Percentiles rank a stretch among this genome's conserved stretches.
Evolutionary conservation across 2,329 filamentous ascomycete genomes (phyloP).

Genomic region (Colletotrichum sp.): DNA sequence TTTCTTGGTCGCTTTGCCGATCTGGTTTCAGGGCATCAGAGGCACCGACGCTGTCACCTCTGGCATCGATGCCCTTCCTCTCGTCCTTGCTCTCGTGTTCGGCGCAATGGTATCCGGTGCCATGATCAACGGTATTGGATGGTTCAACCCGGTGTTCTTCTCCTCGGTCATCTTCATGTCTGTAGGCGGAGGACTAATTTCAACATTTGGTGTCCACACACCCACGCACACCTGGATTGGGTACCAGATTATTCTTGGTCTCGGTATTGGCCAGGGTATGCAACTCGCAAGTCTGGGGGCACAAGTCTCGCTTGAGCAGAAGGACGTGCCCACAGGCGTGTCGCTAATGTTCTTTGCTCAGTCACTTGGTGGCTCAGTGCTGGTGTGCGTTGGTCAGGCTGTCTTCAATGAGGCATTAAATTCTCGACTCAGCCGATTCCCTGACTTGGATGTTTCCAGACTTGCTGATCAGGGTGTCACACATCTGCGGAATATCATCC

Average conservation of each 20-base stretch:
- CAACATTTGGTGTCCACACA: slow-evolving; percentile 40
- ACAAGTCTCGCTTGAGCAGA: slow-evolving; percentile 44
- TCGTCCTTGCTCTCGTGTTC: slow-evolving; percentile 40
- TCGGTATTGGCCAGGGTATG: slow-evolving; percentile 45
- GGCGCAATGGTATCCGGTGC: slow-evolving; percentile 35
- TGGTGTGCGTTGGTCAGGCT: slow-evolving; percentile 54
- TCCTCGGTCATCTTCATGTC: slow-evolving; percentile 33
- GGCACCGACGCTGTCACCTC: slow-evolving; percentile 40
- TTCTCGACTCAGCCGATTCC: slow-evolving; percentile 37
- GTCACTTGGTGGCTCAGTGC: slow-evolving; percentile 47
- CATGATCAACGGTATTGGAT: slow-evolving; percentile 40
- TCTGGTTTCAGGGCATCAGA: slow-evolving; percentile 58
- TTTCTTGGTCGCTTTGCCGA: slow-evolving; percentile 33
- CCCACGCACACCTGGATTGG: slow-evolving; percentile 43
- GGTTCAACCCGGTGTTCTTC: slow-evolving; percentile 49
- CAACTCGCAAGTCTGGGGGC: slow-evolving; percentile 48
- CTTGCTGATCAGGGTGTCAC: slow-evolving; percentile 41
- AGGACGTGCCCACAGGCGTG: slow-evolving; percentile 48
- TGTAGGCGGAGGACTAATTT: slow-evolving; percentile 44
- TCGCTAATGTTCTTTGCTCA: slow-evolving; percentile 49
- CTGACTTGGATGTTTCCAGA: slow-evolving; percentile 31
- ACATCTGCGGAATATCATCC: slow-evolving; percentile 53
- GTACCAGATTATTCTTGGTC: slow-evolving; percentile 44
- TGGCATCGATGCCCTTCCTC: slow-evolving; percentile 42
- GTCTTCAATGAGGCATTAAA: slow-evolving; percentile 53